Conservation (phyloP, 306 rosid genomes). For the Coriaria nepalensis region DNA sequence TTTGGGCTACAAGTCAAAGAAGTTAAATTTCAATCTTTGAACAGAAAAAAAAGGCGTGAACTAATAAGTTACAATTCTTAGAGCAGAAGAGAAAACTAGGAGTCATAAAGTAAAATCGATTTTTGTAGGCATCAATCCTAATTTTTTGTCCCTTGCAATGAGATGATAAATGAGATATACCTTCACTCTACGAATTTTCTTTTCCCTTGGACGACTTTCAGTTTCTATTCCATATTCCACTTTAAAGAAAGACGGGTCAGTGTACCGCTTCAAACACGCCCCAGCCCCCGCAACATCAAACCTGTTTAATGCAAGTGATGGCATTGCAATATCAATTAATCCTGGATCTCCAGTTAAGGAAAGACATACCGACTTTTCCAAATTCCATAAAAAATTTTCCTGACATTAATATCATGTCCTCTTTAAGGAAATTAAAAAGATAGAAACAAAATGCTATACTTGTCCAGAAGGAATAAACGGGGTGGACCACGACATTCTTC, state of each 20-base stretch:
- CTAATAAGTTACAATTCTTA: neutral
- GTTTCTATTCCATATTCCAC: constrained; percentile 26
- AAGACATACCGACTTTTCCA: constrained; percentile 10
- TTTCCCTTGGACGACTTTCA: constrained; percentile 47
- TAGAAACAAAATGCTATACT: constrained; percentile 35
- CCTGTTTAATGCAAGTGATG: constrained; percentile 33
- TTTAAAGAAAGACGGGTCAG: constrained; percentile 87
- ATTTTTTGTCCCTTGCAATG: neutral
- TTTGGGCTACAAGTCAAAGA: constrained; percentile 39
- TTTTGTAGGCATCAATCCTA: too few species aligned
- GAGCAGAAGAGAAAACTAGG: too few species aligned
- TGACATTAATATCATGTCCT: constrained; percentile 2
- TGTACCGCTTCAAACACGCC: constrained; percentile 89
- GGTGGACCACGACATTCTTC: constrained; percentile 95
- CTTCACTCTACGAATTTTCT: constrained; percentile 48
- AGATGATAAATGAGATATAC: constrained; percentile 26
- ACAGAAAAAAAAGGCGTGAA: neutral
- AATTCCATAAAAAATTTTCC: constrained; percentile 12
- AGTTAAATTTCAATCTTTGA: constrained; percentile 2
- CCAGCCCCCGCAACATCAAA: constrained; percentile 97
- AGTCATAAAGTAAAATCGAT: too few species aligned
- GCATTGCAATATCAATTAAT: too few species aligned
- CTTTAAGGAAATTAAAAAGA: too few species aligned
- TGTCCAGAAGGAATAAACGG: constrained; percentile 77
- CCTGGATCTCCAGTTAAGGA: neutral